A percentile compares a stretch with the other conserved stretches of the same genome.
Evolutionary conservation across 1,284 basidiomycete genomes (phyloP).

Genomic region (Austropuccinia psidii): DNA sequence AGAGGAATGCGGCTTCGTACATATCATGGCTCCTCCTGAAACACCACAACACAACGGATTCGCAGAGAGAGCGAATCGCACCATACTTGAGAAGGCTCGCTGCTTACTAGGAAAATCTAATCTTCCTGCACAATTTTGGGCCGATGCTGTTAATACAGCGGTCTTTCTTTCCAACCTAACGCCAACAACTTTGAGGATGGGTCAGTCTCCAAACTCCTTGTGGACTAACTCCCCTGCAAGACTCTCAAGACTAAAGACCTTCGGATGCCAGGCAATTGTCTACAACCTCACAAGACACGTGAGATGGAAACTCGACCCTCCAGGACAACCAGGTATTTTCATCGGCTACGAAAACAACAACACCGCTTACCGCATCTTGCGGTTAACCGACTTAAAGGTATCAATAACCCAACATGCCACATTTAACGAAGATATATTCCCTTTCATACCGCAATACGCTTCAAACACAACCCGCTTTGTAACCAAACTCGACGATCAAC

Average conservation of each 20-base stretch:
- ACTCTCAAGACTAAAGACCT: neutral
- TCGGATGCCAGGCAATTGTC: neutral
- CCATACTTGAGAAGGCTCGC: slow-evolving; percentile 42
- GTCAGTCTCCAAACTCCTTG: neutral
- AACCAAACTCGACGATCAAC: too few relatives aligned
- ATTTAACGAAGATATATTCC: too few relatives aligned
- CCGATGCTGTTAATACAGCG: slow-evolving; percentile 44
- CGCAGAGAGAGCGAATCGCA: slow-evolving; percentile 44
- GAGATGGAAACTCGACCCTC: too few relatives aligned
- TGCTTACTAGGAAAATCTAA: slow-evolving; percentile 43
- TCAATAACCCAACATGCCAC: too few relatives aligned
- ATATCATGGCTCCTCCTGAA: slow-evolving; percentile 48
- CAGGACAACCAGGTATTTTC: too few relatives aligned
- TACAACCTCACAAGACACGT: neutral
- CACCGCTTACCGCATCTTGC: too few relatives aligned
- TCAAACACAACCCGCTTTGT: too few relatives aligned
- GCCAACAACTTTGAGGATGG: slow-evolving; percentile 7
- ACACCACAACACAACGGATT: slow-evolving; percentile 47
- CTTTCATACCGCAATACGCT: too few relatives aligned
- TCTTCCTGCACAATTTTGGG: slow-evolving; percentile 47
- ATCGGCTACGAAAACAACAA: too few relatives aligned
- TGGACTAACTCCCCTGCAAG: neutral
- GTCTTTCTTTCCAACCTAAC: slow-evolving; percentile 48
- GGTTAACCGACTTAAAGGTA: too few relatives aligned
- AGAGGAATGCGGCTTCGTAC: slow-evolving; percentile 43